Evolutionary conservation across 2,329 filamentous ascomycete genomes (phyloP).

Genomic region (Aspergillus fructus): DNA sequence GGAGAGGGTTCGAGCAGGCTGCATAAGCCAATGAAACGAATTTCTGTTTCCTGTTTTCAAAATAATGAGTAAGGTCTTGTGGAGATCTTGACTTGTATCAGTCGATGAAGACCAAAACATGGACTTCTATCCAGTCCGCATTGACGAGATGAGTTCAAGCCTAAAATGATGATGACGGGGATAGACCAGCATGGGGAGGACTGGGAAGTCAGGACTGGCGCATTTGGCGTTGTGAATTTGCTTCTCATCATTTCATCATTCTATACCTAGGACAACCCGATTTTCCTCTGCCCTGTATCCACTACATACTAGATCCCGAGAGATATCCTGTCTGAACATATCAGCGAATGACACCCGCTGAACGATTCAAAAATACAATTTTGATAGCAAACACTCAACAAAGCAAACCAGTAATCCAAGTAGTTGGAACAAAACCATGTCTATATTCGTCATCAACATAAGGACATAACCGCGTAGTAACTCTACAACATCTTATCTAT

Average conservation of each 20-base stretch:
- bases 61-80: slow-evolving; percentile 7
- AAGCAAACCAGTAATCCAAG: background rate
- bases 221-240: slow-evolving; percentile 28
- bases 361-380: background rate
- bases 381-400: background rate
- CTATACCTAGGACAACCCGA: background rate
- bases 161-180: slow-evolving; percentile 19
- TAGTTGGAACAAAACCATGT: background rate
- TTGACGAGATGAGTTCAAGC: slow-evolving; percentile 17
- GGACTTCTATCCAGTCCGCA: slow-evolving; percentile 8
- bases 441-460: slow-evolving; percentile 20
- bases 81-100: slow-evolving; percentile 11
- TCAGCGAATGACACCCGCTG: background rate
- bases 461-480: slow-evolving; percentile 7
- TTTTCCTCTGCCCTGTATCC: slow-evolving; percentile 3
- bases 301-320: background rate
- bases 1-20: slow-evolving; percentile 82
- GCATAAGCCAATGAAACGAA: slow-evolving; percentile 46
- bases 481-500: slow-evolving; percentile 7
- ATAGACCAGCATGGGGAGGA: slow-evolving; percentile 21
- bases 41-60: slow-evolving; percentile 11
- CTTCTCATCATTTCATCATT: slow-evolving; percentile 20
- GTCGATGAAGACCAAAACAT: slow-evolving; percentile 4
- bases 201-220: slow-evolving; percentile 26
- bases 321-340: background rate